phyloP scores from a whole-genome alignment of 2,329 filamentous ascomycete genomes.

The Beauveria asiatica region DNA sequence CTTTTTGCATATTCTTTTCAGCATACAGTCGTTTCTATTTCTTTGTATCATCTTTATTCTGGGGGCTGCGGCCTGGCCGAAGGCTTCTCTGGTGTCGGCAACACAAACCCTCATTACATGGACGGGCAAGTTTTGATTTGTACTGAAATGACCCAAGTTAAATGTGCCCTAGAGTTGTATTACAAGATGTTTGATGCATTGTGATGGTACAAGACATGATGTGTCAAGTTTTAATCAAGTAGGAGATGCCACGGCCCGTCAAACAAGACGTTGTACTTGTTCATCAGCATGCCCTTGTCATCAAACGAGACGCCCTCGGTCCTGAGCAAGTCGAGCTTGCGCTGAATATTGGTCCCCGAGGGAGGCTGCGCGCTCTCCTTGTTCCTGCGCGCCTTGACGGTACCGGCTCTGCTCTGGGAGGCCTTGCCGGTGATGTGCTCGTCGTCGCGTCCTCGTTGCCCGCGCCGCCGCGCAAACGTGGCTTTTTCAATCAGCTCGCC shows the following conservation, averaged over 20 bases:
- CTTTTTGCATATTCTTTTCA: background rate
- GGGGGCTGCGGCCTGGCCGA: background rate
- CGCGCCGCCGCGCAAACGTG: background rate
- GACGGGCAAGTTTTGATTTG: background rate
- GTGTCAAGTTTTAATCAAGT: background rate
- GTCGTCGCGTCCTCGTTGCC: background rate
- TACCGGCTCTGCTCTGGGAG: slow-evolving; percentile 9
- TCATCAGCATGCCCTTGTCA: slow-evolving; percentile 6
- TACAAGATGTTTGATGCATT: background rate
- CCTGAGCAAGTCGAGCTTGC: slow-evolving; percentile 6
- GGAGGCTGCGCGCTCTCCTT: slow-evolving; percentile 1
- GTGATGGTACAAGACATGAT: background rate
- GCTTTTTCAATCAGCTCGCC: slow-evolving; percentile 5
- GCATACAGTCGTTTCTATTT: background rate
- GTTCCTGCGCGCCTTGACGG: background rate
- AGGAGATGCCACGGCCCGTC: slow-evolving; percentile 8
- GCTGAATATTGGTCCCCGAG: slow-evolving; percentile 10
- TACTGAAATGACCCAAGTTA: background rate
- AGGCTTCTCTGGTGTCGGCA: background rate
- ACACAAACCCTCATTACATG: background rate
- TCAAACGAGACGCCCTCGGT: slow-evolving; percentile 8
- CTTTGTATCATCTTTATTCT: background rate
- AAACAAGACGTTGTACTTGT: slow-evolving; percentile 8
- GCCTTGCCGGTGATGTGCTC: background rate
- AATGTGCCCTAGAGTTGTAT: background rate